These are phyloP conservation scores for Oxytropis ochrocephala DNA, from an alignment of 306 rosid species.

Conservation along the genomic window DNA sequence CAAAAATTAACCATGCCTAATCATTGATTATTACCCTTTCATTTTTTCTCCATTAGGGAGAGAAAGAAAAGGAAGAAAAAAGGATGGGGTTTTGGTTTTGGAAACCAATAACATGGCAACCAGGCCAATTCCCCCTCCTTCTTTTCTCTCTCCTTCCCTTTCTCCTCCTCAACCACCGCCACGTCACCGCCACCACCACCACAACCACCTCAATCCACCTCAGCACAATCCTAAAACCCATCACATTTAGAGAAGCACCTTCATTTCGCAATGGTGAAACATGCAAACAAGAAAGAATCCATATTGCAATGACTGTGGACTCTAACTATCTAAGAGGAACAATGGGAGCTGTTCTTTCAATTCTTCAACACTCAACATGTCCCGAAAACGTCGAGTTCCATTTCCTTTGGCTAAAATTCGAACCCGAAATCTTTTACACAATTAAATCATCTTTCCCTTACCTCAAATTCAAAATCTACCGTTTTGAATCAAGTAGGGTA, in stretches of 20 bases:
- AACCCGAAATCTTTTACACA: neutral
- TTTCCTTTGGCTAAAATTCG: neutral
- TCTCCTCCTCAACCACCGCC: neutral
- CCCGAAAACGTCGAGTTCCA: neutral
- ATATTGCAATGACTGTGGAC: conserved; percentile 1
- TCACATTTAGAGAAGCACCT: neutral
- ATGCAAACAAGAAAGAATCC: neutral
- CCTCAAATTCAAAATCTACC: neutral
- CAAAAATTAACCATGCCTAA: neutral
- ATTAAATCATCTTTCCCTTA: conserved; percentile 3
- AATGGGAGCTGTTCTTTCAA: neutral
- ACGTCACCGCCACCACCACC: neutral
- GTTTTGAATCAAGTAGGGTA: neutral
- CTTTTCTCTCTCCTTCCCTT: neutral
- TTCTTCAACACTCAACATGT: neutral
- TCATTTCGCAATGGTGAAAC: neutral
- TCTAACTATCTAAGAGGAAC: neutral
- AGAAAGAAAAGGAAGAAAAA: neutral
- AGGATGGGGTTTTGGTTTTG: conserved; percentile 12
- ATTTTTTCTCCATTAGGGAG: neutral
- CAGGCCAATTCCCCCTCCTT: neutral
- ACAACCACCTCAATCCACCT: neutral
- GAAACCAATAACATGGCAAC: neutral
- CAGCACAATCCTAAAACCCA: neutral
- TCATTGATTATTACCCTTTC: neutral